Percentiles rank a stretch among this genome's conserved stretches.
phyloP scores from a whole-genome alignment of 2,329 filamentous ascomycete species.

The Lizonia empirigonia region DNA sequence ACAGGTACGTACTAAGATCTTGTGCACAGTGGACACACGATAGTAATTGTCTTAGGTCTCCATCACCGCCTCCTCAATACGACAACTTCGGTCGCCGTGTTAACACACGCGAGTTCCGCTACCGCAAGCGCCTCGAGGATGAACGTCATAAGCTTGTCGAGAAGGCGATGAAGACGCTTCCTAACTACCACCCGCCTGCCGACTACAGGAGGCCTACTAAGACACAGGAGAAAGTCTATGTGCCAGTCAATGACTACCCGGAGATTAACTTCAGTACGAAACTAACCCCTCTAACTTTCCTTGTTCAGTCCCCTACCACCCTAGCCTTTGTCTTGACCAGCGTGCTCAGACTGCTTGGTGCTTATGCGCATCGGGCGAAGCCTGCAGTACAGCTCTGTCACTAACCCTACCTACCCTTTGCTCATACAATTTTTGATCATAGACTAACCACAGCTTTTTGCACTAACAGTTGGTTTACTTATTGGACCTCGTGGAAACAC shows the following conservation, averaged over 20 bases:
- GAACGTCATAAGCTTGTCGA: conserved; percentile 98
- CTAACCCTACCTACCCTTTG: conserved; percentile 47
- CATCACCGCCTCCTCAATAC: conserved; percentile 94
- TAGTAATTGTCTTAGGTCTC: conserved; percentile 67
- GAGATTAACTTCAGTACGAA: conserved; percentile 99
- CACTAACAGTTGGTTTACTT: conserved; percentile 96
- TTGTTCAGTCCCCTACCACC: conserved; percentile 51
- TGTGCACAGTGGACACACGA: too few relatives aligned
- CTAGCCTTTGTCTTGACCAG: conserved; percentile 53
- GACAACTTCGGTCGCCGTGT: conserved; percentile 99
- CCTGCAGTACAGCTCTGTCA: conserved; percentile 48
- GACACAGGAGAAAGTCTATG: conserved; percentile 99
- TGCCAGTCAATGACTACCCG: conserved; percentile 99
- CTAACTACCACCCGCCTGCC: conserved; percentile 98
- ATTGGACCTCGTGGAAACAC: conserved; percentile 99
- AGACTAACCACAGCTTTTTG: conserved; percentile 89
- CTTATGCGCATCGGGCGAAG: conserved; percentile 37
- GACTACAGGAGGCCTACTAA: conserved; percentile 99
- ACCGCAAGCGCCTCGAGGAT: conserved; percentile 96
- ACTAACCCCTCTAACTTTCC: conserved; percentile 83
- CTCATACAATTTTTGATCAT: conserved; percentile 50
- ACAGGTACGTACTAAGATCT: conserved; percentile 68
- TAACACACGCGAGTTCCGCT: conserved; percentile 98
- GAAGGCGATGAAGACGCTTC: conserved; percentile 99
- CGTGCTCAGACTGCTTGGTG: conserved; percentile 45